Conservation (phyloP, 306 rosid genomes). For the Cucumis sativus region DNA sequence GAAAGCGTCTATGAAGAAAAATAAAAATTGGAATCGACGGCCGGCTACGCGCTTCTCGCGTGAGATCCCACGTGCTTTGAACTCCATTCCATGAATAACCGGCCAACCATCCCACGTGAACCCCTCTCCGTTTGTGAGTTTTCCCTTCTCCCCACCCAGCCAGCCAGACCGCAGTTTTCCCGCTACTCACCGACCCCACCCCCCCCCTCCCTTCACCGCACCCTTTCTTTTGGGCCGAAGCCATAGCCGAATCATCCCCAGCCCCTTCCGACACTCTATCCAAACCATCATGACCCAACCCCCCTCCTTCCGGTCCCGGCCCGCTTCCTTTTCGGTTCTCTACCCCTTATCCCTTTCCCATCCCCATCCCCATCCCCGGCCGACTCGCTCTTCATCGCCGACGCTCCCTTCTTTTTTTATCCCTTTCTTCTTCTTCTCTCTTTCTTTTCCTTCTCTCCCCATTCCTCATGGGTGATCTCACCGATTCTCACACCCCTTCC, state of each 20-base stretch:
- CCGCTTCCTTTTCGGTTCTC: constrained; percentile 36
- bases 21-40: neutral
- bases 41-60: constrained; percentile 1
- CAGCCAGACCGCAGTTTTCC: neutral
- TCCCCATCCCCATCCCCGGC: constrained; percentile 17
- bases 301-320: constrained; percentile 11
- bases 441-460: neutral
- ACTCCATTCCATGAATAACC: neutral
- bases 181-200: constrained; percentile 1
- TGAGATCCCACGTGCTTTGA: neutral
- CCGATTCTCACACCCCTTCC: constrained; percentile 28
- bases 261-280: constrained; percentile 36
- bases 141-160: neutral
- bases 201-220: neutral
- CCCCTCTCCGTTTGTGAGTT: neutral
- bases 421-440: neutral
- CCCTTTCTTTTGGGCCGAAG: neutral
- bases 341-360: constrained; percentile 10
- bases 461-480: constrained; percentile 49
- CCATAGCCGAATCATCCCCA: constrained; percentile 1
- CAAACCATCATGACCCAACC: constrained; percentile 39
- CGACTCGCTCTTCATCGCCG: constrained; percentile 24
- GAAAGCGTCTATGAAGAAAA: neutral
- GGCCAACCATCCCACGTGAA: neutral
- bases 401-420: neutral